Conservation (phyloP, 371 early-diverging fungal species). For the Mucor irregularis region DNA sequence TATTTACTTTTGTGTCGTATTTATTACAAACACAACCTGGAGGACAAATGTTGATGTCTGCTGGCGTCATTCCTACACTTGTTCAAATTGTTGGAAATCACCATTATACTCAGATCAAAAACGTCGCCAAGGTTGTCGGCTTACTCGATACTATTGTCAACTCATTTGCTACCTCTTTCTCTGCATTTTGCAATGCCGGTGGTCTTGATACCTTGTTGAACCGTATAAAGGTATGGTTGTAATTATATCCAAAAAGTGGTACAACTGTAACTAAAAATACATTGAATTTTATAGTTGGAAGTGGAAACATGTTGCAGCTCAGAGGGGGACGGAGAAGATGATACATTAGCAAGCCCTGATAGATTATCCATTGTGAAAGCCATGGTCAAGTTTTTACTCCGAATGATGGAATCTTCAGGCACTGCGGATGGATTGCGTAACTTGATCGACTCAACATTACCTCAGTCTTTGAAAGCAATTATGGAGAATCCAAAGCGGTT, state of each 20-base stretch:
- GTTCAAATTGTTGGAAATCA: slow-evolving; percentile 61
- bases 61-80: slow-evolving; percentile 84
- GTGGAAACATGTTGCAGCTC: slow-evolving; percentile 7
- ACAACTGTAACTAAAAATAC: slow-evolving; percentile 26
- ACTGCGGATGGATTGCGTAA: slow-evolving; percentile 90
- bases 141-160: slow-evolving; percentile 84
- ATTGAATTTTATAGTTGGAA: slow-evolving; percentile 13
- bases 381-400: slow-evolving; percentile 87
- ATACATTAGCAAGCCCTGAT: slow-evolving; percentile 49
- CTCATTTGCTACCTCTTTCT: slow-evolving; percentile 73
- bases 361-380: slow-evolving; percentile 73
- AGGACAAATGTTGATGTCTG: slow-evolving; percentile 88
- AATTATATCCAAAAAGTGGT: slow-evolving; percentile 29
- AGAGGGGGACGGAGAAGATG: neutral
- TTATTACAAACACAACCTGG: slow-evolving; percentile 80
- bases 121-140: slow-evolving; percentile 70
- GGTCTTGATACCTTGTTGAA: slow-evolving; percentile 79
- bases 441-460: slow-evolving; percentile 89
- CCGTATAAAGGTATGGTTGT: slow-evolving; percentile 63
- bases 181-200: slow-evolving; percentile 78
- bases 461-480: slow-evolving; percentile 69
- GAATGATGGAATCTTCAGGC: slow-evolving; percentile 92
- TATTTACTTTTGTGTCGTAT: slow-evolving; percentile 77
- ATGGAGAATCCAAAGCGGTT: slow-evolving; percentile 74
- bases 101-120: slow-evolving; percentile 55